phyloP scores from a whole-genome alignment of 257 asterid species.

The Cinchona pubescens region DNA sequence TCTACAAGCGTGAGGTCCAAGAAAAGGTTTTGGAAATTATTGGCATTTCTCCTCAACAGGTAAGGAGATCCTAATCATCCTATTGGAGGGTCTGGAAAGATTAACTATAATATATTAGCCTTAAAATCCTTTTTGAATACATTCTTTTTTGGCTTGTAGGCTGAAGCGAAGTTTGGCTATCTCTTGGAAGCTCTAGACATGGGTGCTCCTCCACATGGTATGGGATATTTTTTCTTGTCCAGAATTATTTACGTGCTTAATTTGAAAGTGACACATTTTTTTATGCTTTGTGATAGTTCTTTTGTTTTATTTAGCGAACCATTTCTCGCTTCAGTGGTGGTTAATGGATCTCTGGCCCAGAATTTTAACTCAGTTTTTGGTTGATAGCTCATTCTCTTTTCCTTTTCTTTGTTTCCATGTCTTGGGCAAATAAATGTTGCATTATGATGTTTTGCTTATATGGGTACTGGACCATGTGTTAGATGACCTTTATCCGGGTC shows the following conservation, averaged over 20 bases:
- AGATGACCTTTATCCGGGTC: not conserved
- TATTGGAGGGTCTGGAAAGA: not conserved
- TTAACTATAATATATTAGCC: not conserved
- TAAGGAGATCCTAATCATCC: slow-evolving; percentile 19
- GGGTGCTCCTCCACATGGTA: slow-evolving; percentile 99
- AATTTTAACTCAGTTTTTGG: not conserved
- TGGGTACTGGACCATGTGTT: not conserved
- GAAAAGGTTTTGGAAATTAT: slow-evolving; percentile 82
- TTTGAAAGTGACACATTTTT: not conserved
- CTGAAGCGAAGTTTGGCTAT: slow-evolving; percentile 91
- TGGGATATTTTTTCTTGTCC: not conserved
- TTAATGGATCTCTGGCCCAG: not conserved
- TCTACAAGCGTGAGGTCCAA: slow-evolving; percentile 86
- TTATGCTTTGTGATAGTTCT: not conserved
- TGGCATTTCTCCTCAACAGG: slow-evolving; percentile 86
- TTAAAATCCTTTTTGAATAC: too few relatives aligned
- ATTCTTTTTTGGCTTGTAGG: slow-evolving; percentile 40
- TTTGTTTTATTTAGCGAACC: not conserved
- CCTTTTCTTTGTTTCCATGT: not conserved
- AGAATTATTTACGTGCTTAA: not conserved
- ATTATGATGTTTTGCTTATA: too few relatives aligned
- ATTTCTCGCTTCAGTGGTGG: not conserved
- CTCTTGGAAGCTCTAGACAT: slow-evolving; percentile 94
- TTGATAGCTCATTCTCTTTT: not conserved
- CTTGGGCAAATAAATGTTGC: not conserved